phyloP scores from a whole-genome alignment of 1,284 basidiomycete genomes.

The Takashimella tepidaria region DNA sequence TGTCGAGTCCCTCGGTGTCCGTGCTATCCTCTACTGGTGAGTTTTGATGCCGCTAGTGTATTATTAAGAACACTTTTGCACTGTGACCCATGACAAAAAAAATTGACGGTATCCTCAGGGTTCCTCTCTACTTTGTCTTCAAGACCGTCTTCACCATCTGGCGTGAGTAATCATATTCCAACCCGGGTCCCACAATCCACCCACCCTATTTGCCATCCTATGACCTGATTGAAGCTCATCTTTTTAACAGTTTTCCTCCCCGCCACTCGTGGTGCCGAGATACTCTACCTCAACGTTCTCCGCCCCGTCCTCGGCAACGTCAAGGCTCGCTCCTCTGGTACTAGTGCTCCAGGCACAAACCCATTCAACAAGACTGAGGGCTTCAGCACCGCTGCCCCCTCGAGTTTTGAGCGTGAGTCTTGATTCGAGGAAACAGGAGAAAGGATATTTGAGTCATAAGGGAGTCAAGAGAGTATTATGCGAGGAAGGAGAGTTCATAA shows the following conservation, averaged over 20 bases:
- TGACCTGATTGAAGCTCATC: background rate
- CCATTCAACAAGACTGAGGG: conserved; percentile 20
- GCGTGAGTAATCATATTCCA: too few species aligned
- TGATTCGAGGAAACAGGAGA: background rate
- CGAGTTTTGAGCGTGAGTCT: conserved; percentile 40
- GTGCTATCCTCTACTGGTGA: conserved; percentile 44
- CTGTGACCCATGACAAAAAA: background rate
- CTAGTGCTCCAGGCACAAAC: conserved; percentile 19
- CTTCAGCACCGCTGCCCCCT: conserved; percentile 36
- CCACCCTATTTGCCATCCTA: too few species aligned
- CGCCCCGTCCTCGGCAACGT: conserved; percentile 61
- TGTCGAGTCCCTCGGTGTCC: conserved; percentile 44
- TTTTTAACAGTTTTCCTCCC: conserved; percentile 40
- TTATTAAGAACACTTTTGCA: background rate
- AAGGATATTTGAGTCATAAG: too few species aligned
- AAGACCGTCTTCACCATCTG: conserved; percentile 84
- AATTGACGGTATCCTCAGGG: conserved; percentile 3
- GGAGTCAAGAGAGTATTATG: too few species aligned
- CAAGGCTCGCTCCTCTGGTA: conserved; percentile 24
- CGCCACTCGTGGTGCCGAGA: conserved; percentile 63
- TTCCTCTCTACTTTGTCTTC: conserved; percentile 73
- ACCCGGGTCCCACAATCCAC: too few species aligned
- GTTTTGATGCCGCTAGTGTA: background rate
- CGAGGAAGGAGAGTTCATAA: too few species aligned
- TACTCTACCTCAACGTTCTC: conserved; percentile 60